Evolutionary conservation across 441 rosid genomes (phyloP), one percentile per base, ranked within the genome.

Genomic region (Arabidopsis lyrata): DNA sequence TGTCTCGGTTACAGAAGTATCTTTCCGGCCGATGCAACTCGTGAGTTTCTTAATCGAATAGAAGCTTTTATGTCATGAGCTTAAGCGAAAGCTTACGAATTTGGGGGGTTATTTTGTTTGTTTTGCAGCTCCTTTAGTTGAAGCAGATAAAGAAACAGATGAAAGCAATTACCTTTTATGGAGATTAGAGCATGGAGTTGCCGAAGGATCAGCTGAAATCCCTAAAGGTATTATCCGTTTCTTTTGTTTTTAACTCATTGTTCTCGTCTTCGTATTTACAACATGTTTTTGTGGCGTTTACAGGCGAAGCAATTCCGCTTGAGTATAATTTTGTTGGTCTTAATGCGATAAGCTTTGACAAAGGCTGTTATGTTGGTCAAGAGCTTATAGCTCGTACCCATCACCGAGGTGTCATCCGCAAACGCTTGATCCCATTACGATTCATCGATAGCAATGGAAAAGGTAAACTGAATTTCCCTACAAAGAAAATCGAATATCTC

Each of bases 281-380:
- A 42, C n/a, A 35, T 69, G 66, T 16, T 29, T 38, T 3, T 66
- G 35, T 47, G 70, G 54, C n/a, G 22, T 63, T 10, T 70, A 74
- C 66, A 92, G 97, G 97, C 0, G 99, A 93, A 66, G 93, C 97
- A 22, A 83, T 95, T 65, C 95, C 97, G 1, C 93, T 91, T 8
- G 97, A 95, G 60, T 93, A 90, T 85, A 95, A 93, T 73, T 81
- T 95, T 11, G 87, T 74, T 24, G 98, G 90, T 81, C 85, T 95
- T 38, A 93, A 91, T 68, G 98, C 96, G 0, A 90, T 95, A 80
- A 95, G 93, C 79, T 95, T 95, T 75, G 92, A 91, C 68, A 93
- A 93, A 82, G 98, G 99, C 36, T 95, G 99, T 77, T 95, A 91
- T 20, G 95, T 93, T 22, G 98, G 99, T 38, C 98, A 95, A 83